Percentiles rank a stretch among this genome's conserved stretches.
These are phyloP conservation scores for Collariella sp. DNA, from an alignment of 495 filamentous ascomycete species.

Conservation along the genomic window DNA sequence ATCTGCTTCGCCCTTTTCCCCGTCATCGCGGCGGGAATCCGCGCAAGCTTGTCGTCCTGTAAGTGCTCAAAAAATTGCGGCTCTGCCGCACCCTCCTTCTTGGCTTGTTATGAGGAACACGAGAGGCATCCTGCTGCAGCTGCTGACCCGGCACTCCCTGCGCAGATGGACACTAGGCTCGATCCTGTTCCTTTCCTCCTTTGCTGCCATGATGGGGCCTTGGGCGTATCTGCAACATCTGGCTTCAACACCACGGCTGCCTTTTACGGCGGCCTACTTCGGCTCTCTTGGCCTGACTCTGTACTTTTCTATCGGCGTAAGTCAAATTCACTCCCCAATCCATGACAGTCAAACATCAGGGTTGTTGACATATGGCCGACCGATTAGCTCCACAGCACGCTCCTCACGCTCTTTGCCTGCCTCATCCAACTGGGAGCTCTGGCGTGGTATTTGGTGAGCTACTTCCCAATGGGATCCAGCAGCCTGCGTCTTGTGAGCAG, in stretches of 20 bases:
- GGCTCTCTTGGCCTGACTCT: constrained; percentile 84
- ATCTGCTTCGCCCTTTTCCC: constrained; percentile 87
- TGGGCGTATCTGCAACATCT: constrained; percentile 74
- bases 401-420: constrained; percentile 76
- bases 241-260: constrained; percentile 72
- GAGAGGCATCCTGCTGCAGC: background rate
- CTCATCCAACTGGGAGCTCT: constrained; percentile 75
- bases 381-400: constrained; percentile 72
- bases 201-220: constrained; percentile 89
- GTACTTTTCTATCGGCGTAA: constrained; percentile 85
- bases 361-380: constrained; percentile 20
- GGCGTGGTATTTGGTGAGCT: constrained; percentile 91
- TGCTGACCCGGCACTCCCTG: constrained; percentile 8
- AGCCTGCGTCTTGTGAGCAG: constrained; percentile 78
- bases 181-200: constrained; percentile 81
- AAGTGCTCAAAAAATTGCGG: constrained; percentile 42
- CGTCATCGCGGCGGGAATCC: constrained; percentile 61
- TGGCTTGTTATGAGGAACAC: background rate
- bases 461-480: constrained; percentile 94
- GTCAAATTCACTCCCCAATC: constrained; percentile 33
- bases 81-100: background rate
- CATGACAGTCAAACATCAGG: background rate
- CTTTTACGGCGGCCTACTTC: constrained; percentile 96
- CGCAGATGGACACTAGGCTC: constrained; percentile 91
- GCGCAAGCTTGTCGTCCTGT: constrained; percentile 93